Evolutionary conservation across 352 stramenopile genomes (phyloP).

Genomic region (Phytophthora megakarya): DNA sequence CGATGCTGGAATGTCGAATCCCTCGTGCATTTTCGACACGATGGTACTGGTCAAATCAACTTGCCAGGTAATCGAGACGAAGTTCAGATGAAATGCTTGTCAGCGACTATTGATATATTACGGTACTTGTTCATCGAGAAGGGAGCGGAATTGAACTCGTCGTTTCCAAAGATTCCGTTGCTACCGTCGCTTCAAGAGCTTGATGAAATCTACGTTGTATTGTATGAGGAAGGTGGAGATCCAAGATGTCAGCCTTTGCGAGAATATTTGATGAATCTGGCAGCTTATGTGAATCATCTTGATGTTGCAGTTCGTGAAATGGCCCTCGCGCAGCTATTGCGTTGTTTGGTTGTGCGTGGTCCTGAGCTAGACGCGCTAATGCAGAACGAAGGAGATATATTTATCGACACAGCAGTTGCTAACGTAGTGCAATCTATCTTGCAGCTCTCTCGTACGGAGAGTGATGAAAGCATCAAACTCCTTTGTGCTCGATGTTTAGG

Average conservation of each 20-base stretch:
- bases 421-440: constrained; percentile 72
- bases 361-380: constrained; percentile 68
- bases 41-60: constrained; percentile 13
- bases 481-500: constrained; percentile 77
- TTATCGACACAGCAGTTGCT: constrained; percentile 62
- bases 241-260: constrained; percentile 43
- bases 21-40: constrained; percentile 25
- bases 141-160: constrained; percentile 53
- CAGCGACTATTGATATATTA: constrained; percentile 42
- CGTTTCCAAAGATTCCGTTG: constrained; percentile 72
- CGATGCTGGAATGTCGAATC: constrained; percentile 54
- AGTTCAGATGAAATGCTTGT: constrained; percentile 29
- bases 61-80: constrained; percentile 19
- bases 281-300: constrained; percentile 77
- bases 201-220: constrained; percentile 59
- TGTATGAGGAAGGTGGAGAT: constrained; percentile 69
- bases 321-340: constrained; percentile 70
- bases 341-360: constrained; percentile 62
- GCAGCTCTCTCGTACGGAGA: constrained; percentile 69
- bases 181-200: constrained; percentile 71
- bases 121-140: constrained; percentile 84
- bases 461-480: constrained; percentile 64
- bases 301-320: constrained; percentile 81
- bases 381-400: constrained; percentile 72
- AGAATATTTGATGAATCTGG: constrained; percentile 62